Base-by-base conservation (phyloP, 345 rosid genomes). In the Eucalyptus tenuipes region DNA sequence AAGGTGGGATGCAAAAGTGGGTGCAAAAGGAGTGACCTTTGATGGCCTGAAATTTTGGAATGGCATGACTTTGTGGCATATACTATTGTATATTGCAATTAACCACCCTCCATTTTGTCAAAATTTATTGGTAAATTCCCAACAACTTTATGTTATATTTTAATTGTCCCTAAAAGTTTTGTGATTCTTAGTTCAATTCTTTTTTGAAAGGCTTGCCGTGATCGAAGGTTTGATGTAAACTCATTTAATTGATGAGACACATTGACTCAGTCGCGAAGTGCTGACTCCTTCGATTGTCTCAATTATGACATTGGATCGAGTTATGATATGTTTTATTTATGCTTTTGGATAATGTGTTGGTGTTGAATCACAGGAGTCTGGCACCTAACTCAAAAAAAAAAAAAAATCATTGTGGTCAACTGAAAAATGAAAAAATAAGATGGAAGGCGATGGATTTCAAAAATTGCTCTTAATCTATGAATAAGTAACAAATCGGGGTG, bases 11-110 rank as follows among this genome's bases (percentile, higher is more conserved):
- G 87, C 90, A 75, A 75, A 75, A 75, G 82, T 11, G 82, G 14
- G 82, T 75, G 82, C 82, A 47, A 75, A 75, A 75, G 91, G n/a
- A 42, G 50, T 68, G 44, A 50, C 12, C 92, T 93, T 47, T 93
- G 89, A 91, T 91, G 91, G 87, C 90, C 92, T 93, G 91, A 80
- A 89, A 82, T 88, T 91, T 91, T 90, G 93, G 81, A 85, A 75
- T 75, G 47, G 47, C 82, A 75, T 75, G 82, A 75, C 82, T 22
- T 75, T 75, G 82, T 40, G 82, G 47, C 25, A 75, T 40, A 3
- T 37, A 10, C 47, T 40, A 40, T 24, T 37, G 82, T 71, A 40
- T 75, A 75, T 75, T 75, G 82, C 82, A 75, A 40, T 37, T 40
- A 12, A 5, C 44, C 81, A 10, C 81, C 81, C 47, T 40, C 27